phyloP scores from a whole-genome alignment of 1,284 basidiomycete species.

The Fomitopsis palustris region DNA sequence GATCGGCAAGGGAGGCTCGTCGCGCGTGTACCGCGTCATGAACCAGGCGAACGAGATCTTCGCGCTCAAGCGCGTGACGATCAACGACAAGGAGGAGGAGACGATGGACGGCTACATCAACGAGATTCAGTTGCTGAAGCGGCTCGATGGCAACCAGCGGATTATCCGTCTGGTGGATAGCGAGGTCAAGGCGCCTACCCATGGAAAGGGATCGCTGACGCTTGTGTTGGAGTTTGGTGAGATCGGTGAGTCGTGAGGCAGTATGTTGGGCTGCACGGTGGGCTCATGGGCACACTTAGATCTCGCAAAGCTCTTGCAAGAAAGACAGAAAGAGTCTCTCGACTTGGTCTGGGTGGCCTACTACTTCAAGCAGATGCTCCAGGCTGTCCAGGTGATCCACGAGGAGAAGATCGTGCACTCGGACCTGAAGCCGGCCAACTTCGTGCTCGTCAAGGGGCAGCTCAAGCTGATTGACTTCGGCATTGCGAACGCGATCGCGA shows the following conservation, averaged over 20 bases:
- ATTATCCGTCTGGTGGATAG: constrained; percentile 89
- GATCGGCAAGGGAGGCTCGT: constrained; percentile 90
- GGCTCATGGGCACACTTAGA: no score
- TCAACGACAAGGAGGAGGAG: constrained; percentile 83
- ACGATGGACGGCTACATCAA: constrained; percentile 92
- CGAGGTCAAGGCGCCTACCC: constrained; percentile 66
- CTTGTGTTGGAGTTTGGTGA: constrained; percentile 96
- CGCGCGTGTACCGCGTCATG: constrained; percentile 90
- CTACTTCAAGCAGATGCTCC: constrained; percentile 98
- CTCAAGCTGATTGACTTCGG: constrained; percentile 96
- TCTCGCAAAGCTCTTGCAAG: constrained; percentile 76
- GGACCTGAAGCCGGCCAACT: constrained; percentile 95
- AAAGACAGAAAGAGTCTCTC: constrained; percentile 77
- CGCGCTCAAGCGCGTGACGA: constrained; percentile 85
- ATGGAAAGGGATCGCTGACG: constrained; percentile 65
- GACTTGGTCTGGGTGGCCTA: constrained; percentile 92
- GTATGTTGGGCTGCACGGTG: neutral
- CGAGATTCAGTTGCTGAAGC: constrained; percentile 85
- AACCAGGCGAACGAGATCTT: constrained; percentile 73
- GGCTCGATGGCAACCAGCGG: constrained; percentile 82
- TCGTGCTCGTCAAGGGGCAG: constrained; percentile 89
- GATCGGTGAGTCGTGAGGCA: constrained; percentile 41
- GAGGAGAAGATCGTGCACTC: constrained; percentile 97
- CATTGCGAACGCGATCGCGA: constrained; percentile 95
- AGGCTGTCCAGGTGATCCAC: constrained; percentile 94